Evolutionary conservation across 2,329 filamentous ascomycete genomes (phyloP), one percentile per base, ranked within the genome.

Genomic region (Bimuria novae-zelandiae): DNA sequence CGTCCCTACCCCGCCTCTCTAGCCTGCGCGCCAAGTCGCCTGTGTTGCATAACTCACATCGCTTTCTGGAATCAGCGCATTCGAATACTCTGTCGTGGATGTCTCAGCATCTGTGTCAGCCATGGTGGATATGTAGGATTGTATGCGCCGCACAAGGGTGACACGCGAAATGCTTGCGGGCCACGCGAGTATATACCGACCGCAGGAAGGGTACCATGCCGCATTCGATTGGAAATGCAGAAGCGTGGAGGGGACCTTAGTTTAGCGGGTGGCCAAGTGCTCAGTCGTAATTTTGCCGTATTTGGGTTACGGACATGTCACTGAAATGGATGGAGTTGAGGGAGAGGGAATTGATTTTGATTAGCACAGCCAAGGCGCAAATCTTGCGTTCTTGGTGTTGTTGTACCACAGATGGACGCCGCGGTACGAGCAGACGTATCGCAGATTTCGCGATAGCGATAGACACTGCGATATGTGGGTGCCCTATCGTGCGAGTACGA

Each of bases 31-130:
- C 47, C 16, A 41, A 49, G 36, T 10, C 21, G n/a, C 45, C 17
- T 17, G 29, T 14, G 14, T 2, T 12, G 5, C 11, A 25, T n/a
- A 29, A 53, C 54, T 53, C 32, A 57, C 54, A 60, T 57, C 54
- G 51, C 57, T 60, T 30, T 60, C 57, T 14, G 57, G 57, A 37
- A 60, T 44, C 36, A 60, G 45, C 6, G 46, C 39, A 21, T 46
- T 42, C 3, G 46, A 46, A 42, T 25, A 27, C 6, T 52, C 22
- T 8, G 49, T 10, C 29, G 40, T 35, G 12, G 35, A 41, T 1
- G 23, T 21, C 7, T 36, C n/a, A 32, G 32, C 14, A 3, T 25
- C 32, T 21, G 39, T 16, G 14, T 27, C n/a, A 12, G 43, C n/a
- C 32, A 46, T 46, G 30, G 16, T 45, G 40, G 40, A 30, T n/a